Conservation (phyloP, 1,139 yeast species). For the Suhomyces guaymorum region DNA sequence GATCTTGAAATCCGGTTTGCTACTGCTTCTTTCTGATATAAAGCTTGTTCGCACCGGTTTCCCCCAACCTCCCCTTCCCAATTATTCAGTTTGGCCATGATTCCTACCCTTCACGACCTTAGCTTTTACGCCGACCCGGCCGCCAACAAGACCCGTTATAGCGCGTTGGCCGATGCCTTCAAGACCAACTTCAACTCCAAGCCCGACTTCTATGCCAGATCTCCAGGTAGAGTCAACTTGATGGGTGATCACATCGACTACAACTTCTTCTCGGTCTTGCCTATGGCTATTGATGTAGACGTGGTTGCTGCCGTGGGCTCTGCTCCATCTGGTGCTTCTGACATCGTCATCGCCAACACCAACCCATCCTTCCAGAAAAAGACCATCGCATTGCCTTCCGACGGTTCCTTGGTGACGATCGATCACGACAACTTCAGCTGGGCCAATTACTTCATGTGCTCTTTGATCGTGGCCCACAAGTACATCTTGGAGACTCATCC, state of each 20-base stretch:
- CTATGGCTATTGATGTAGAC: constrained; percentile 75
- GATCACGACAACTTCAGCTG: constrained; percentile 55
- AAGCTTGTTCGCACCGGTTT: too few relatives aligned
- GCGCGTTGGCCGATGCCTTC: constrained; percentile 23
- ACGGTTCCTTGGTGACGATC: constrained; percentile 46
- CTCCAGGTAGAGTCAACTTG: constrained; percentile 75
- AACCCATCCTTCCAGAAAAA: constrained; percentile 30
- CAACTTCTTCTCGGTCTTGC: constrained; percentile 65
- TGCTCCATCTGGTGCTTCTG: constrained; percentile 24
- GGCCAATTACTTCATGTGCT: constrained; percentile 72
- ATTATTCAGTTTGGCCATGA: constrained; percentile 8
- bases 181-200: constrained; percentile 20
- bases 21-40: too few relatives aligned
- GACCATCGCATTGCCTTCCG: constrained; percentile 42
- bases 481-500: constrained; percentile 41
- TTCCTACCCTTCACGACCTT: constrained; percentile 39
- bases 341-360: constrained; percentile 47
- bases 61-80: too few relatives aligned
- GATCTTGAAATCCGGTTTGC: too few relatives aligned
- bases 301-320: constrained; percentile 59
- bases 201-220: constrained; percentile 54
- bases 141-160: constrained; percentile 29
- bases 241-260: constrained; percentile 80
- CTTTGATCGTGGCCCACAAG: constrained; percentile 60
- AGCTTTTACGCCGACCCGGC: constrained; percentile 36